Evolutionary conservation across 441 rosid genomes (phyloP), one percentile per base, ranked within the genome.

Genomic region (Aleurites moluccanus): DNA sequence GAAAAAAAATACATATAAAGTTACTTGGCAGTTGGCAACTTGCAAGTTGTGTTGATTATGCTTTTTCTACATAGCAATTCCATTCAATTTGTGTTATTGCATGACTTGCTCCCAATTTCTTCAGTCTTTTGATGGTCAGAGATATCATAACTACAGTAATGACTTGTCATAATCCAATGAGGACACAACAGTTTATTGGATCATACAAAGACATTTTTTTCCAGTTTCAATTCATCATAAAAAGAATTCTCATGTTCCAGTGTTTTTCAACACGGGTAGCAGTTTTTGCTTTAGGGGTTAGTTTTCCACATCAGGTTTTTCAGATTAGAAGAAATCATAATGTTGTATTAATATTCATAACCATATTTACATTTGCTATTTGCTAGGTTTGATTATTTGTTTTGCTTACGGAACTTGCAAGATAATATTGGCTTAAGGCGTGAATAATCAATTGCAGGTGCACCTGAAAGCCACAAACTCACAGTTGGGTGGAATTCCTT

Each of bases 401-500:
- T 66, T 27, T 25, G 42, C 65, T 4, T 2, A n/a, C 21, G 47
- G 10, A 71, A 40, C 27, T 64, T 20, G 44, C 20, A 27, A 25
- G 40, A 44, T 18, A 25, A 33, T 67, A 53, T 20, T 74, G 40
- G 27, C 27, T 64, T 57, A 35, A 30, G 38, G 25, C 14, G 27
- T 23, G 33, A 20, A 65, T 66, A 14, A 75, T 74, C 2, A 56
- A 75, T 66, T 84, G 76, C 88, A 92, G 99, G 99, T 77, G 96
- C 91, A 85, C 99, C 99, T 59, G 89, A 96, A 85, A 97, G 99
- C 47, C 99, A 94, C 78, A 85, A 91, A 62, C 94, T 94, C 73
- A 95, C 99, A 57, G 91, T 98, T 82, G 99, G 99, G 71, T 95
- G 99, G 99, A 95, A 97, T 86, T 94, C 93, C 65, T 95, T 92